These are phyloP conservation scores for Allium cepa DNA, from an alignment of 106 monocot species.

Conservation along the genomic window DNA sequence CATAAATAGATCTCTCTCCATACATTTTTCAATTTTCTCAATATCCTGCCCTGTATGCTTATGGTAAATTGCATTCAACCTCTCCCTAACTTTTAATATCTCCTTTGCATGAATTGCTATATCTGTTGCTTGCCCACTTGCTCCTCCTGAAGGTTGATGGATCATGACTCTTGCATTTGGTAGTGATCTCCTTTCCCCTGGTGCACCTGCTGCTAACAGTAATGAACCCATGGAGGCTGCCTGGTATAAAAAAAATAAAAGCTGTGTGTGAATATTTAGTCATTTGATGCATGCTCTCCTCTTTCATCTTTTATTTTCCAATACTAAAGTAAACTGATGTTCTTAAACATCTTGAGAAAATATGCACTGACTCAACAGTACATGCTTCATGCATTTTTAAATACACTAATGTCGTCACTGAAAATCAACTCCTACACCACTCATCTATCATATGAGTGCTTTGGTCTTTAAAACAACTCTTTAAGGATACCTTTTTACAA, in stretches of 20 bases:
- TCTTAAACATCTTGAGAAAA: too few relatives aligned
- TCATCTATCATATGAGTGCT: too few relatives aligned
- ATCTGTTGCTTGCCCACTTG: slow-evolving; percentile 44
- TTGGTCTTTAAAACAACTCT: too few relatives aligned
- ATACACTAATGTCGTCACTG: too few relatives aligned
- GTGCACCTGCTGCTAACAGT: slow-evolving; percentile 52
- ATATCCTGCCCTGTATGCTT: slow-evolving; percentile 45
- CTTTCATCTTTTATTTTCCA: too few relatives aligned
- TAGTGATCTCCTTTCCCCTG: slow-evolving; percentile 58
- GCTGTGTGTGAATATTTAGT: too few relatives aligned
- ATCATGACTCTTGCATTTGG: slow-evolving; percentile 80
- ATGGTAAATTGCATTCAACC: slow-evolving; percentile 50
- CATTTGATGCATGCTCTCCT: too few relatives aligned
- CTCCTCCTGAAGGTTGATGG: slow-evolving; percentile 72
- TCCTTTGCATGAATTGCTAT: slow-evolving; percentile 62
- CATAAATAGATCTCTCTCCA: slow-evolving; percentile 61
- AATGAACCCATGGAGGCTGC: slow-evolving; percentile 76
- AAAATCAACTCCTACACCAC: too few relatives aligned
- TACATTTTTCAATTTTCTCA: slow-evolving; percentile 46
- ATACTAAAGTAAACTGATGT: too few relatives aligned
- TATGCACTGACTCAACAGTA: too few relatives aligned
- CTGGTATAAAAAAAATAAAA: background rate
- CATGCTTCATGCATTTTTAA: too few relatives aligned
- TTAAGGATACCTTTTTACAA: too few relatives aligned
- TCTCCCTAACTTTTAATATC: slow-evolving; percentile 73